Base-by-base conservation (phyloP, 2,329 filamentous ascomycete genomes). In the Chaetomium sp. region DNA sequence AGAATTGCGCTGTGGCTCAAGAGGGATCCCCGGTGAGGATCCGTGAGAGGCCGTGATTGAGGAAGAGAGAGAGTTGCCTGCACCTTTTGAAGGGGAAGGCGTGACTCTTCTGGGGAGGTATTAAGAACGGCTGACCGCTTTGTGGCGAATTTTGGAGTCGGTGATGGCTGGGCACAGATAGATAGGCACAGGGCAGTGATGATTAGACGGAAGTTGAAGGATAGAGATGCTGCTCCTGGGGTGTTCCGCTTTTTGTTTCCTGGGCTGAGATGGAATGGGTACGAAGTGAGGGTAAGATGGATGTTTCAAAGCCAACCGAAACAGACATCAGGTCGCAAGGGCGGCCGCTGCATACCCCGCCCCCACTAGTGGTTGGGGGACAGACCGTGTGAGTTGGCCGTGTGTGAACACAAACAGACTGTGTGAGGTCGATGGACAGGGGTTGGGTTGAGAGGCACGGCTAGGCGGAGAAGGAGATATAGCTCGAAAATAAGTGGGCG, bases 31-130 rank as follows among this genome's bases (percentile, higher is more conserved):
- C 63, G 64, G 57, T 58, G 67, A 66, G 42, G 65, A 66, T 63
- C 57, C 66, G 67, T 71, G 67, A 67, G 70, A 73, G 68, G 69
- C 69, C 70, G 71, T 73, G 47, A 59, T 71, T 64, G 19, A 29
- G 50, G 27, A 23, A 66, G 66, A 70, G 66, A 70, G 68, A 70
- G 68, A n/a, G n/a, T n/a, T 70, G 67, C 49, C 53, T 60, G 67
- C 67, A 64, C 70, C 67, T 71, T 66, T 69, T 65, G 66, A 55
- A 62, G 33, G 25, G 19, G 38, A 47, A 38, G 35, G 16, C 23
- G 5, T 47, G 8, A 12, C n/a, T 23, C 45, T 35, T 55, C 4
- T 23, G 27, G 29, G 9, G 31, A 23, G 29, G 12, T 23, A 8
- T 8, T 21, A 35, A n/a, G 27, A n/a, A 23, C 19, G 53, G 29